phyloP scores from a whole-genome alignment of 768 basidiomycete species.

The Phanerochaete sordida region DNA sequence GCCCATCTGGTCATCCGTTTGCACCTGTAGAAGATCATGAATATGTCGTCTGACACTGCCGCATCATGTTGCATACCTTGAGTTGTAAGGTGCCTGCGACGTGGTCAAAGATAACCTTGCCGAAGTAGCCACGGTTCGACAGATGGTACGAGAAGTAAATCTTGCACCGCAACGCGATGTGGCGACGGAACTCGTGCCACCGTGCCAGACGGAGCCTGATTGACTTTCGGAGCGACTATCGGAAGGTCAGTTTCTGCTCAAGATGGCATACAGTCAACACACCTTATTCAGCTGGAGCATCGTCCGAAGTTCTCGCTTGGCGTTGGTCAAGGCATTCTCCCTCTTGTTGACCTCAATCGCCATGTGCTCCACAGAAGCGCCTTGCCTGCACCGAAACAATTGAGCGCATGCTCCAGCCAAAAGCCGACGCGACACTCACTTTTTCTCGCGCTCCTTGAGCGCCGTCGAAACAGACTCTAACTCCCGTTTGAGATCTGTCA shows the following conservation, averaged over 20 bases:
- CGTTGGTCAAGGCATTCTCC: slow-evolving; percentile 53
- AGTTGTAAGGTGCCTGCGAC: slow-evolving; percentile 56
- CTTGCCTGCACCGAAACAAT: slow-evolving; percentile 48
- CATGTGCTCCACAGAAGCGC: slow-evolving; percentile 76
- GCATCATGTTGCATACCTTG: slow-evolving; percentile 37
- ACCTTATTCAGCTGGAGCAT: slow-evolving; percentile 68
- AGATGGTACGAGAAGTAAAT: slow-evolving; percentile 80
- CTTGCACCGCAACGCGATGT: slow-evolving; percentile 87
- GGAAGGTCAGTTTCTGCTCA: background rate
- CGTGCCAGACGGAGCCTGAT: slow-evolving; percentile 59
- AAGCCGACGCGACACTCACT: slow-evolving; percentile 33
- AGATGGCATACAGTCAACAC: background rate
- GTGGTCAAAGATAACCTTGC: slow-evolving; percentile 88
- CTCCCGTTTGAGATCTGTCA: slow-evolving; percentile 52
- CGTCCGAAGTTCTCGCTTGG: slow-evolving; percentile 58
- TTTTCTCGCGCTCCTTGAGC: slow-evolving; percentile 61
- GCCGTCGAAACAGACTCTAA: slow-evolving; percentile 63
- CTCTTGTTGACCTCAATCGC: slow-evolving; percentile 66
- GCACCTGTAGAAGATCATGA: slow-evolving; percentile 44
- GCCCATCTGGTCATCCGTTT: slow-evolving; percentile 75
- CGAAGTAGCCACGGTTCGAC: slow-evolving; percentile 82
- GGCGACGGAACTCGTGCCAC: slow-evolving; percentile 87
- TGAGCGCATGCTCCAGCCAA: slow-evolving; percentile 1
- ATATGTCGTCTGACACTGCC: background rate
- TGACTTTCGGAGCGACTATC: slow-evolving; percentile 50